phyloP scores from a whole-genome alignment of 108 stramenopile genomes.

The Stephanodiscus triporus region DNA sequence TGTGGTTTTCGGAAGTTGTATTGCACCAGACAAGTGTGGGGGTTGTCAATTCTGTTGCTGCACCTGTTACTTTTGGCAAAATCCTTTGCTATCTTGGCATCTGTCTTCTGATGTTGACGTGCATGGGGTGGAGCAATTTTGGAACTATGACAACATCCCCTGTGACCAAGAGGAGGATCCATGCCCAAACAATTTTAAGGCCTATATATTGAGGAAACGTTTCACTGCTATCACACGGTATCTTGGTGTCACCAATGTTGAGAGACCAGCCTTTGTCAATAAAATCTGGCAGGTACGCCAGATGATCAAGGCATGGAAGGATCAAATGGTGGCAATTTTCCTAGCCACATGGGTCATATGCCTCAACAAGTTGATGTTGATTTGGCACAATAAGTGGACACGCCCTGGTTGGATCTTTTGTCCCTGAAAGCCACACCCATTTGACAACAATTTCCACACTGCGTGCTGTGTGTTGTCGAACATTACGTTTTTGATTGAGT shows the following conservation, averaged over 20 bases:
- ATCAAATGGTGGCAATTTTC: background rate
- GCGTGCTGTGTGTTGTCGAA: slow-evolving; percentile 14
- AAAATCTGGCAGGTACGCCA: slow-evolving; percentile 21
- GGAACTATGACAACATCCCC: too few species aligned
- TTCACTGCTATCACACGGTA: slow-evolving; percentile 17
- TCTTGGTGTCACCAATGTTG: slow-evolving; percentile 9
- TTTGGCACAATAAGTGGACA: slow-evolving; percentile 6
- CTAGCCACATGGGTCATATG: background rate
- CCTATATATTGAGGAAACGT: slow-evolving; percentile 25
- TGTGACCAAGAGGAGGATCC: background rate
- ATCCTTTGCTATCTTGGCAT: too few species aligned
- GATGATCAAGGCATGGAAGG: background rate
- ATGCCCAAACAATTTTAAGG: background rate
- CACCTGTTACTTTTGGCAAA: too few species aligned
- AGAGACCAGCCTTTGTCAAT: slow-evolving; percentile 10
- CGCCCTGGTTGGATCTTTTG: background rate
- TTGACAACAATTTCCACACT: background rate
- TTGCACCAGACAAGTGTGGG: too few species aligned
- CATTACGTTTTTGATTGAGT: slow-evolving; percentile 26
- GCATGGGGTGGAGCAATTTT: too few species aligned
- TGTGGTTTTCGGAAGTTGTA: too few species aligned
- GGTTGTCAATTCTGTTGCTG: too few species aligned
- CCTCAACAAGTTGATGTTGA: background rate
- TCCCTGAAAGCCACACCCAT: slow-evolving; percentile 9
- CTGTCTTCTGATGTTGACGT: too few species aligned